A percentile compares a stretch with the other conserved stretches of the same genome.
These are phyloP conservation scores for Fusarium pseudograminearum DNA, from an alignment of 2,329 filamentous ascomycete species.

Conservation along the genomic window DNA sequence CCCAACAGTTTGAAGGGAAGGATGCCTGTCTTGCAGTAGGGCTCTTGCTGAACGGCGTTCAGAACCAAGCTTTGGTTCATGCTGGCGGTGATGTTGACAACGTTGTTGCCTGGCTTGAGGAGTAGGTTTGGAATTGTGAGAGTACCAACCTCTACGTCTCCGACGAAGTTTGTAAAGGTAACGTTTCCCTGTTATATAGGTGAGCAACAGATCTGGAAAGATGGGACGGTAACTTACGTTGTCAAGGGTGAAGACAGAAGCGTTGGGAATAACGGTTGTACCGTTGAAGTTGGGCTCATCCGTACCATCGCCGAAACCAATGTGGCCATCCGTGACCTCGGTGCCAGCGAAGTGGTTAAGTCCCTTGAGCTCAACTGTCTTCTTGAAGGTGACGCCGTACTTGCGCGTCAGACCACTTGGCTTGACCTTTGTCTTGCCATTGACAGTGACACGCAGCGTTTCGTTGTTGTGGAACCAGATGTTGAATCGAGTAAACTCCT, in stretches of 20 bases:
- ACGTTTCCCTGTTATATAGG: slow-evolving; percentile 65
- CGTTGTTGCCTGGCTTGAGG: slow-evolving; percentile 70
- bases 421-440: slow-evolving; percentile 64
- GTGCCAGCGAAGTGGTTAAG: slow-evolving; percentile 69
- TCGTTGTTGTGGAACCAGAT: slow-evolving; percentile 64
- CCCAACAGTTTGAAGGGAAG: slow-evolving; percentile 68
- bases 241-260: slow-evolving; percentile 71
- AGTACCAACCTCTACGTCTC: slow-evolving; percentile 64
- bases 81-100: slow-evolving; percentile 64
- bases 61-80: slow-evolving; percentile 65
- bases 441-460: slow-evolving; percentile 62
- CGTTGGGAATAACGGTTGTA: slow-evolving; percentile 71
- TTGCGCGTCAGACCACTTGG: slow-evolving; percentile 62
- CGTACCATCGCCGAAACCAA: slow-evolving; percentile 55
- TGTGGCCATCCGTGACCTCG: slow-evolving; percentile 62
- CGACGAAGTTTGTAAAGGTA: slow-evolving; percentile 69
- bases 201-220: slow-evolving; percentile 8
- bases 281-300: slow-evolving; percentile 71
- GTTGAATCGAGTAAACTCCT: slow-evolving; percentile 67
- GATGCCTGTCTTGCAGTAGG: slow-evolving; percentile 66
- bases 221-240: slow-evolving; percentile 62
- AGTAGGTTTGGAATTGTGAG: slow-evolving; percentile 69
- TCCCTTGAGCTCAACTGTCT: slow-evolving; percentile 64
- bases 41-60: slow-evolving; percentile 50
- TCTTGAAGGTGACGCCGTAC: slow-evolving; percentile 67